Percentiles rank a stretch among this genome's conserved stretches.
Conservation (phyloP, 768 basidiomycete genomes). For the Suillus bovinus region DNA sequence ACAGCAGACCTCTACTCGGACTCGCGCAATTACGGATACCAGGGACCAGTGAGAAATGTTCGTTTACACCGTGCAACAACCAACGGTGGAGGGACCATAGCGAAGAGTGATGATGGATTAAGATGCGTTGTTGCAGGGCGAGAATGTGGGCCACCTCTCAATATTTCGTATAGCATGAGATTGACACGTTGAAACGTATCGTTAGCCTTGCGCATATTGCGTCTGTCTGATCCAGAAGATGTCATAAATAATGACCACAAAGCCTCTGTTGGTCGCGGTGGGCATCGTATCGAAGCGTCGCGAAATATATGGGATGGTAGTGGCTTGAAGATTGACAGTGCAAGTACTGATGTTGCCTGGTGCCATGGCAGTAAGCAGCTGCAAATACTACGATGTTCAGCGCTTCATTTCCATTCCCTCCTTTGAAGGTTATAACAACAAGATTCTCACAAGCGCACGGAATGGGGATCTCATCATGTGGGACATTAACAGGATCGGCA, state of each 20-base stretch:
- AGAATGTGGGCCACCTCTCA: slow-evolving; percentile 54
- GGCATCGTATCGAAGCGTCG: slow-evolving; percentile 68
- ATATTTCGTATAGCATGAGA: slow-evolving; percentile 13
- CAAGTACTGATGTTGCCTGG: slow-evolving; percentile 83
- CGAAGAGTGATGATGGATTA: slow-evolving; percentile 64
- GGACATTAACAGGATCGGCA: slow-evolving; percentile 69
- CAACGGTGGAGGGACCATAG: slow-evolving; percentile 64
- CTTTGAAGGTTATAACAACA: slow-evolving; percentile 64
- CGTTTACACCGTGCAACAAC: slow-evolving; percentile 60
- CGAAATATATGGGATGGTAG: slow-evolving; percentile 79
- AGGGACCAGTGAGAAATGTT: slow-evolving; percentile 51
- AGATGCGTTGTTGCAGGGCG: slow-evolving; percentile 76
- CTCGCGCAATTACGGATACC: slow-evolving; percentile 43
- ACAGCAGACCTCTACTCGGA: slow-evolving; percentile 39
- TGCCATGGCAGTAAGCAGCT: slow-evolving; percentile 57
- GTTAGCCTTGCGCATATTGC: slow-evolving; percentile 61
- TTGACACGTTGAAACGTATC: slow-evolving; percentile 13
- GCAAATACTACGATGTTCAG: not conserved
- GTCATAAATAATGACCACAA: slow-evolving; percentile 46
- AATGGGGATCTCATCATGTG: slow-evolving; percentile 85
- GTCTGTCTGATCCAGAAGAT: slow-evolving; percentile 51
- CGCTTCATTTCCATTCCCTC: slow-evolving; percentile 3
- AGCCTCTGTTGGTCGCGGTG: slow-evolving; percentile 54
- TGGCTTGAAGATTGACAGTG: slow-evolving; percentile 76
- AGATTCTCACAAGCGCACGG: slow-evolving; percentile 76